Evolutionary conservation across 2,329 filamentous ascomycete genomes (phyloP).

Genomic region (Paraconiothyrium sp.): DNA sequence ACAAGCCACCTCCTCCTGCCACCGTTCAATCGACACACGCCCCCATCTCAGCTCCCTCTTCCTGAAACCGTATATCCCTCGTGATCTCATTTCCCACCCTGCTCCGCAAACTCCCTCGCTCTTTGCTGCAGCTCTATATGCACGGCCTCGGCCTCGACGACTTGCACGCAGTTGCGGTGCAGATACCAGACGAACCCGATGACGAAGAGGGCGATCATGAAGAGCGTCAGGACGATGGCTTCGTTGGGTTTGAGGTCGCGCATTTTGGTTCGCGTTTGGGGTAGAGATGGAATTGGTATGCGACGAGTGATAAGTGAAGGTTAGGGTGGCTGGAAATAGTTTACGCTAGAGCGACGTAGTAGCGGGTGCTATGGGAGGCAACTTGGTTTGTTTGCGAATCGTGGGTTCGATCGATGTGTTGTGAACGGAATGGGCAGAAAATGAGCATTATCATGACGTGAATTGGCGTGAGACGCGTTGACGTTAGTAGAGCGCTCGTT

Average conservation of each 20-base stretch:
- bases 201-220: background rate
- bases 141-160: conserved; percentile 4
- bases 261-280: background rate
- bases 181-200: background rate
- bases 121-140: background rate
- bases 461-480: no score
- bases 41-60: background rate
- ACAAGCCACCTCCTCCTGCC: no score
- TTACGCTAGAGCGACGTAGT: background rate
- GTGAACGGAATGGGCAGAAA: no score
- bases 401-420: background rate
- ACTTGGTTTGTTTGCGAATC: background rate
- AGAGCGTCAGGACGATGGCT: conserved; percentile 3
- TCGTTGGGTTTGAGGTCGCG: background rate
- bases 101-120: background rate
- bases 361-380: background rate
- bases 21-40: no score
- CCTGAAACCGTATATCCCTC: no score
- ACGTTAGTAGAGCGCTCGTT: no score
- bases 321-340: no score
- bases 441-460: no score
- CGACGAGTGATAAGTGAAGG: no score
- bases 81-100: background rate
- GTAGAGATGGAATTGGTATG: background rate
- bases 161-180: conserved; percentile 1